Evolutionary conservation across 2,329 filamentous ascomycete species (phyloP), one percentile per base, ranked within the genome.

Genomic region (Aspergillus sergii): DNA sequence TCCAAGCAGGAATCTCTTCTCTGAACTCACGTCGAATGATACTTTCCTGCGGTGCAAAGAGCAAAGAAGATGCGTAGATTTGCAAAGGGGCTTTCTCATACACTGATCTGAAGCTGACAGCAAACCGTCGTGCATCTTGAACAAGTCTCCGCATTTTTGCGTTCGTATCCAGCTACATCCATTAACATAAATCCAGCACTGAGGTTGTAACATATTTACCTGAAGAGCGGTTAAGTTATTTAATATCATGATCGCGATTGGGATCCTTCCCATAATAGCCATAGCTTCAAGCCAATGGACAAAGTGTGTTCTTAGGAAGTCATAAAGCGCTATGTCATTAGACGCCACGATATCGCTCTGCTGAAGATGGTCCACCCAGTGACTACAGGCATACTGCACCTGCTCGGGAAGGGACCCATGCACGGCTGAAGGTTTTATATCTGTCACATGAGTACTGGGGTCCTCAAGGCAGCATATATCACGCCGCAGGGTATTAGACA

Each of bases 261-360:
- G 9, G 16, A 28, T 45, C 21, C 26, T 62, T 30, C 26, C 36
- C 10, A 46, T 46, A 10, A 60, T 0, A 19, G 11, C 26, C 23
- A 63, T 43, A 3, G 45, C 58, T 39, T 64, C 58, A 5, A 64
- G 7, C 62, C 58, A 64, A 23, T 64, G 39, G 9, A 45, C 39
- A 26, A 64, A 39, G 23, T 56, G 41, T 12, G n/a, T 26, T 19
- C 41, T 26, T 1, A 61, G 54, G 36, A 64, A 64, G 2, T 14
- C n/a, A 26, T 58, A 39, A 1, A 61, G 4, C 2, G 19, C 23
- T 2, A 4, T 36, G 12, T n/a, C 32, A 23, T 61, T 12, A 4
- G 9, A 36, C 6, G 6, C 8, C 12, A 32, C 19, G 3, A 36
- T 23, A 16, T 50, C 26, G 16, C 36, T 45, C 19, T 23, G 4